Conservation (phyloP, 805 yeast species). For the Yarrowia divulgata region DNA sequence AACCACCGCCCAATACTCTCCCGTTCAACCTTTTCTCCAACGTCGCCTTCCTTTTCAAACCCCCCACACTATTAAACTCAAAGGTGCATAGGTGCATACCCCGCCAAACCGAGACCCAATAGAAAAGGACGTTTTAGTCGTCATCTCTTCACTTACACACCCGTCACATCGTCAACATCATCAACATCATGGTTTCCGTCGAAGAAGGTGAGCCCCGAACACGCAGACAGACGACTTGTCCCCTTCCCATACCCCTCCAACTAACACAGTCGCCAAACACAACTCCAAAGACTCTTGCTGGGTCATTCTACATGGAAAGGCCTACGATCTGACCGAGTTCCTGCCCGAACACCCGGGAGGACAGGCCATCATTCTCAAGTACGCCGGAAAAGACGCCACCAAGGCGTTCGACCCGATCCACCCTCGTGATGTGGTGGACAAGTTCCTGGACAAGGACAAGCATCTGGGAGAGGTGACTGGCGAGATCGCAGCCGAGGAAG, state of each 20-base stretch:
- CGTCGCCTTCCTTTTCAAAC: neutral
- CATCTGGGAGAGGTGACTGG: slow-evolving; percentile 63
- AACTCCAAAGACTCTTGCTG: slow-evolving; percentile 71
- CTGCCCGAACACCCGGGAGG: slow-evolving; percentile 70
- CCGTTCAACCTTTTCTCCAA: too few relatives aligned
- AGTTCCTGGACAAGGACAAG: slow-evolving; percentile 63
- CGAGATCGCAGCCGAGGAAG: slow-evolving; percentile 43
- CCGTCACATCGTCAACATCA: neutral
- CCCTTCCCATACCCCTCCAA: slow-evolving; percentile 42
- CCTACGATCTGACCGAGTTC: slow-evolving; percentile 76
- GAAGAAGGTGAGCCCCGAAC: slow-evolving; percentile 17
- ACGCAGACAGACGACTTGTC: neutral
- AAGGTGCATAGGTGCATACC: slow-evolving; percentile 17
- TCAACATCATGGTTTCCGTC: slow-evolving; percentile 18
- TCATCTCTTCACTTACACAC: neutral
- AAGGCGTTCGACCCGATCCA: slow-evolving; percentile 88
- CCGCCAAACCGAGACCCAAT: slow-evolving; percentile 8
- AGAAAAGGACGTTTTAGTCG: slow-evolving; percentile 29
- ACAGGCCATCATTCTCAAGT: slow-evolving; percentile 60
- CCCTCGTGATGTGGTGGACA: slow-evolving; percentile 82
- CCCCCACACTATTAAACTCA: slow-evolving; percentile 29
- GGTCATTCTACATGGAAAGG: slow-evolving; percentile 82
- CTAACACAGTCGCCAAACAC: slow-evolving; percentile 61
- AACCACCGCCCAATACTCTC: too few relatives aligned
- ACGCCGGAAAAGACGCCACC: slow-evolving; percentile 79